Evolutionary conservation across 1,139 yeast species (phyloP).

Genomic region (Pichia kudriavzevii): DNA sequence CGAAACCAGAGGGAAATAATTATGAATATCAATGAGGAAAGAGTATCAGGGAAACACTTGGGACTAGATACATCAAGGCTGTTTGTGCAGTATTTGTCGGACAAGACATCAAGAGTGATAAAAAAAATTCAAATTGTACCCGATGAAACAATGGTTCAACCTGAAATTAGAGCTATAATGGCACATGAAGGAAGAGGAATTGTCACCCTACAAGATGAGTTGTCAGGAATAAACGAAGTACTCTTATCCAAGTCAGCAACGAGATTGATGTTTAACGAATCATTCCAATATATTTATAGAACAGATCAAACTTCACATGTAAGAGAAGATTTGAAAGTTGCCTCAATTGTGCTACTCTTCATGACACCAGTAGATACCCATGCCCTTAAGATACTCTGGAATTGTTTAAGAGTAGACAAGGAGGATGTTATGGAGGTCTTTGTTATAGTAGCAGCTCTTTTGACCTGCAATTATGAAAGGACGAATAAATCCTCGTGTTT

Average conservation of each 20-base stretch:
- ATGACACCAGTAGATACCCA: constrained; percentile 36
- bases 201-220: constrained; percentile 8
- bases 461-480: constrained; percentile 32
- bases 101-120: not conserved
- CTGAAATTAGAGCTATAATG: not conserved
- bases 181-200: not conserved
- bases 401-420: not conserved
- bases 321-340: constrained; percentile 7
- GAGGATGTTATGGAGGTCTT: not conserved
- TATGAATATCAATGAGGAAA: constrained; percentile 2
- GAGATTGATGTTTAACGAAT: constrained; percentile 16
- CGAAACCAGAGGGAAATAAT: not conserved
- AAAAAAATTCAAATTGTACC: constrained; percentile 10
- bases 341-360: constrained; percentile 32
- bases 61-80: not conserved
- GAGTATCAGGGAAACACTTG: not conserved
- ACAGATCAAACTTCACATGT: not conserved
- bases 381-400: constrained; percentile 25
- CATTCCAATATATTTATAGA: constrained; percentile 12
- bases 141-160: constrained; percentile 4
- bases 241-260: constrained; percentile 14
- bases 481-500: constrained; percentile 38
- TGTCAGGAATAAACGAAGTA: constrained; percentile 14
- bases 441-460: constrained; percentile 8
- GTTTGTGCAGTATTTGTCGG: not conserved